Base-by-base conservation (phyloP, 257 asterid genomes). In the Datura wrightii region DNA sequence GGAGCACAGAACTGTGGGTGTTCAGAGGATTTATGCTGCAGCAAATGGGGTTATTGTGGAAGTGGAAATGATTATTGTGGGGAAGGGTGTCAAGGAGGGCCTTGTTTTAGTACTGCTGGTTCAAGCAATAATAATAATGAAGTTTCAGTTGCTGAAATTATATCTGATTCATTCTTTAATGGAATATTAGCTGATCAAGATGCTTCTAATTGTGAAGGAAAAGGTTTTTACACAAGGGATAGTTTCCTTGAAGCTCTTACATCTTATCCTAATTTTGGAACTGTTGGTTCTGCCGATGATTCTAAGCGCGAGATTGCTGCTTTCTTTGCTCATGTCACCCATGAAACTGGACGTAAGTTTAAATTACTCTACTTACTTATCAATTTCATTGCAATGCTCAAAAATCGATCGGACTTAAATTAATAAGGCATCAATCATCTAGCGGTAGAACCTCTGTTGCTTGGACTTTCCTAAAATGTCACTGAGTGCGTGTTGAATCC, bases 221-320 rank as follows among this genome's bases (percentile, higher is more conserved):
- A 84, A 79, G 88, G 88, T 5, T 90, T 90, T 83, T 90, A 89
- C 60, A 90, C 91, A 24, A 87, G 92, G 0, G 74, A 86, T 0
- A 90, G 86, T 18, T 91, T 91, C 69, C 88, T 91, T 46, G 82
- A 83, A 5, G 93, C 94, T 3, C 42, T 79, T 16, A 80, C 87
- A 1, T 85, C 89, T 1, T 90, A 84, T 81, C 66, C 89, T 6
- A 74, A 55, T 7, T 91, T 91, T 37, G 94, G 93, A n/a, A 89
- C 87, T 2, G 67, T 65, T 0, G 94, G 94, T 41, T 83, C 93
- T 5, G 46, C 5, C 18, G 86, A 83, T 52, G 92, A 89, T 63
- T 48, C 90, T n/a, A 88, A 74, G 79, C 84, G 92, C 0, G 94
- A 91, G 63, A 91, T 91, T 53, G 93, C 93, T 4, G 93, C 94